Evolutionary conservation across 192 early-diverging fungal species (phyloP).

Genomic region (Paraglomus brasilianum): DNA sequence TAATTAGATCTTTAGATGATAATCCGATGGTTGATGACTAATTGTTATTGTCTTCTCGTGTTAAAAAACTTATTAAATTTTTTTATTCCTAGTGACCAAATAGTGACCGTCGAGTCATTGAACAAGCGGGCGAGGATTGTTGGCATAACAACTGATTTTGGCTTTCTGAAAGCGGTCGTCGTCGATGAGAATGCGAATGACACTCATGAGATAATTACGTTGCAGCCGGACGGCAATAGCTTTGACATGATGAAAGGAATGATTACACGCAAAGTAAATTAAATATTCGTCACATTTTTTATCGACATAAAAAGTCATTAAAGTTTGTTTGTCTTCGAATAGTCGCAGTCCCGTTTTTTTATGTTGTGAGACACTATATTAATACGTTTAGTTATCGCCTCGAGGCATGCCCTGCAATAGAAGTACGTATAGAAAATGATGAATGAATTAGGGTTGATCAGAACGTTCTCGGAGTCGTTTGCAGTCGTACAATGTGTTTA

Average conservation of each 20-base stretch:
- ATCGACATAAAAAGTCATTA: too few relatives aligned
- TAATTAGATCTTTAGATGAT: background rate
- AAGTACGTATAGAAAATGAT: too few relatives aligned
- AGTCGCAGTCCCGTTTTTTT: too few relatives aligned
- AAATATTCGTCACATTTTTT: background rate
- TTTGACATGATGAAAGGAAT: slow-evolving; percentile 97
- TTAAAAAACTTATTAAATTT: slow-evolving; percentile 10
- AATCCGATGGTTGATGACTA: background rate
- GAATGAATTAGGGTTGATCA: too few relatives aligned
- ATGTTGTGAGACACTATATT: too few relatives aligned
- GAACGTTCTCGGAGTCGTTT: too few relatives aligned
- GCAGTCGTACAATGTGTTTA: too few relatives aligned
- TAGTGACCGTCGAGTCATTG: slow-evolving; percentile 63
- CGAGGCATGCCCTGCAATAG: too few relatives aligned
- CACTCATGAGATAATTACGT: slow-evolving; percentile 52
- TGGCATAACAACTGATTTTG: slow-evolving; percentile 74
- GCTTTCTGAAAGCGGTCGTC: slow-evolving; percentile 70
- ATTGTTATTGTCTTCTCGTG: background rate
- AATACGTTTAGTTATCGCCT: too few relatives aligned
- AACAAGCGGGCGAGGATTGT: slow-evolving; percentile 62
- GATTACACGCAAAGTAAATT: slow-evolving; percentile 68
- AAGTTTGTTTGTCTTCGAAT: too few relatives aligned
- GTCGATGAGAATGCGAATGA: slow-evolving; percentile 31
- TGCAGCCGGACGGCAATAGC: slow-evolving; percentile 96
- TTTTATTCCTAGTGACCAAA: slow-evolving; percentile 49